phyloP scores from a whole-genome alignment of 2,329 filamentous ascomycete genomes.

The Pseudomassariella vexata region DNA sequence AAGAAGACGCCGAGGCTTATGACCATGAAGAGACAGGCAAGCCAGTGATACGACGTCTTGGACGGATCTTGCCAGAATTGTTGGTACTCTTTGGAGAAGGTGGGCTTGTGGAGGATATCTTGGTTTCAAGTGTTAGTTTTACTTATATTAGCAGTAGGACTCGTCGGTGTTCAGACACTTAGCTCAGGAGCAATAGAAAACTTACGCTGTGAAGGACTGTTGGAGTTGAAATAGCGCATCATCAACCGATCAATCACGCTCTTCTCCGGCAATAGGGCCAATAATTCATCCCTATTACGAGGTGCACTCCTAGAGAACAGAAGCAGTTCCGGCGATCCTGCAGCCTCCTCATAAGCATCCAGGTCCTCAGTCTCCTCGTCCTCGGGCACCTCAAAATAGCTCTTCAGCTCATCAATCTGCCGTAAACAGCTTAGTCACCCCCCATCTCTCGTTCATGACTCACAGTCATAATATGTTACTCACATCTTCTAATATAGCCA shows the following conservation, averaged over 20 bases:
- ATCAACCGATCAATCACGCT: conserved; percentile 43
- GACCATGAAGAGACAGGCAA: conserved; percentile 46
- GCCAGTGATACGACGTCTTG: conserved; percentile 35
- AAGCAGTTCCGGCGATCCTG: conserved; percentile 36
- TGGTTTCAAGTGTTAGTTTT: conserved; percentile 8
- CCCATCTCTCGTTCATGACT: too few relatives aligned
- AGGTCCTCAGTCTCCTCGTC: conserved; percentile 21
- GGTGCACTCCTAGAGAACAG: conserved; percentile 33
- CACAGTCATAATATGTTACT: conserved; percentile 21
- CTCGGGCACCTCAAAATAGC: conserved; percentile 47
- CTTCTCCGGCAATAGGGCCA: conserved; percentile 41
- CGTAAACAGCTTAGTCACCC: conserved; percentile 9
- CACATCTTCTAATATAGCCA: conserved; percentile 56
- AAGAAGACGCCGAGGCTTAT: conserved; percentile 37
- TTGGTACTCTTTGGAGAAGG: conserved; percentile 44
- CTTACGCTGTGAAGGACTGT: conserved; percentile 46
- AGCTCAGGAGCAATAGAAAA: conserved; percentile 2
- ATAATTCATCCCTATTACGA: conserved; percentile 37
- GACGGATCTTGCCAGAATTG: conserved; percentile 42
- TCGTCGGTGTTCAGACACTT: too few relatives aligned
- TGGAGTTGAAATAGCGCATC: conserved; percentile 47
- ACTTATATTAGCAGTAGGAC: too few relatives aligned
- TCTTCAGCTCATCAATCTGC: conserved; percentile 54
- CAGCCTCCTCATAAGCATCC: conserved; percentile 23
- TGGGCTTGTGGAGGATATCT: conserved; percentile 50